Evolutionary conservation across 768 basidiomycete species (phyloP).

Genomic region (Trametes cingulata): DNA sequence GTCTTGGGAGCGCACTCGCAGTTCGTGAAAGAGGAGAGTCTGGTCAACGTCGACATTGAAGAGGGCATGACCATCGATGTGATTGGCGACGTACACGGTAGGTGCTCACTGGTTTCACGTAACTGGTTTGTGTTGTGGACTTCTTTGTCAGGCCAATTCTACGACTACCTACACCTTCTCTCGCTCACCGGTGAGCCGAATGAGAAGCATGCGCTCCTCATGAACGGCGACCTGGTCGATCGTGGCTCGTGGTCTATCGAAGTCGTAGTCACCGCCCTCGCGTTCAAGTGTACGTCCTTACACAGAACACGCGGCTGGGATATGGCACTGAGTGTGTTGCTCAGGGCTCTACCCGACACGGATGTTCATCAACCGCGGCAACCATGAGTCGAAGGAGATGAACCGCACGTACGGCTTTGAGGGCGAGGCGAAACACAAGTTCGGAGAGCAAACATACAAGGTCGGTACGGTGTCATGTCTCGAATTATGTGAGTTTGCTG

Average conservation of each 20-base stretch:
- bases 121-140: background rate
- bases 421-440: slow-evolving; percentile 95
- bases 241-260: slow-evolving; percentile 95
- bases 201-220: slow-evolving; percentile 81
- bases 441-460: slow-evolving; percentile 94
- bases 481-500: background rate
- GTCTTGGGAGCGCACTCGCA: slow-evolving; percentile 79
- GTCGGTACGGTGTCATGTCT: slow-evolving; percentile 37
- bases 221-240: slow-evolving; percentile 97
- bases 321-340: slow-evolving; percentile 16
- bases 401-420: slow-evolving; percentile 93
- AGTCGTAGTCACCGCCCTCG: slow-evolving; percentile 89
- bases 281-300: slow-evolving; percentile 80
- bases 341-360: slow-evolving; percentile 87
- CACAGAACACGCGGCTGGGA: background rate
- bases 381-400: slow-evolving; percentile 98
- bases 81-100: slow-evolving; percentile 95
- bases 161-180: slow-evolving; percentile 87
- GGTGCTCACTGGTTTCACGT: slow-evolving; percentile 14
- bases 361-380: slow-evolving; percentile 94
- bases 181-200: slow-evolving; percentile 84
- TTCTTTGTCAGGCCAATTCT: slow-evolving; percentile 76
- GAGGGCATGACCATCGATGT: slow-evolving; percentile 87
- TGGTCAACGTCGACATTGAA: slow-evolving; percentile 74
- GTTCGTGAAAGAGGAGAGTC: slow-evolving; percentile 74